Evolutionary conservation across 2,329 filamentous ascomycete species (phyloP), one percentile per base, ranked within the genome.

Genomic region (Ceratocystis alfenasii): DNA sequence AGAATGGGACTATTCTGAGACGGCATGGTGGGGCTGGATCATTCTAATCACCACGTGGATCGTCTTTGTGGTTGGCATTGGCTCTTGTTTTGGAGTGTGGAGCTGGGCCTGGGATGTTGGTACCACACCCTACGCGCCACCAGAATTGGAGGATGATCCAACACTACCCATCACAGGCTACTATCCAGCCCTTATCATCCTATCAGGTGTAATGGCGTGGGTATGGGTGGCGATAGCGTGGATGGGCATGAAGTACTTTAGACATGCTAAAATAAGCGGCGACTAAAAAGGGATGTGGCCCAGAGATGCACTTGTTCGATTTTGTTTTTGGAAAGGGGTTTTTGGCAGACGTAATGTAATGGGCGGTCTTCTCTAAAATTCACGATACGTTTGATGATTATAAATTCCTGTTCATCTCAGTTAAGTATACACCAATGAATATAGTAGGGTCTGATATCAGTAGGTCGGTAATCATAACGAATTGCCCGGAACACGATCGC

Each of bases 181-280:
- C 76, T 99, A 99, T 76, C 94, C 94, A 28, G 90, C 92, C 10
- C 78, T 99, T 72, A 89, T 97, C 69, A 94, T 97, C 67, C 78
- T 97, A 70, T 96, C 93, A 2, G 87, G 87, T 61, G 89, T 99
- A 33, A 96, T 99, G 89, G 91, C 92, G 20, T 99, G 94, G 94
- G 90, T 97, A 5, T 99, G 94, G 94, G 94, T 97, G 20, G 85
- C 96, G 12, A 87, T 95, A 67, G 94, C 95, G 10, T 99, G 94
- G 94, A 87, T 97, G 62, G 94, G 94, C 28, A 97, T 99, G 93
- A 99, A 99, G 75, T 97, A 97, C 75, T 99, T 99, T 74, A 86
- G 92, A 71, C 94, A 99, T 79, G 93, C 94, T 44, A 96, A 96
- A 78, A 95, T 97, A 67, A 83, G 78, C 66, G 81, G 81, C 41